phyloP scores from a whole-genome alignment of 805 yeast genomes.

The Ogataea parapolymorpha region DNA sequence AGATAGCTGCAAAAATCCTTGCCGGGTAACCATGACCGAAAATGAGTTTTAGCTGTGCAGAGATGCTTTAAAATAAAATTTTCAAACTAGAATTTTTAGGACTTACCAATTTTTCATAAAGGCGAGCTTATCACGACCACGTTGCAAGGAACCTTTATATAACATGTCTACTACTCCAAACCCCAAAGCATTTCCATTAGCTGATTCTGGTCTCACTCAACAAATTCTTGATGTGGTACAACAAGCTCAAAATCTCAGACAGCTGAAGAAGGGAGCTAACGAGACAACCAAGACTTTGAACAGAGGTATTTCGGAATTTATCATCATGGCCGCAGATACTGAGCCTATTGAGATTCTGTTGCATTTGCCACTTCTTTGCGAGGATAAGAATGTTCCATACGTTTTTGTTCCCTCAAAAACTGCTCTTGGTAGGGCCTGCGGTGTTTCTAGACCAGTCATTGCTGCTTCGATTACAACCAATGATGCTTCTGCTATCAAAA shows the following conservation, averaged over 20 bases:
- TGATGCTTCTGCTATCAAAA: slow-evolving; percentile 96
- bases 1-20: background rate
- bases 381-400: slow-evolving; percentile 99
- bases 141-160: slow-evolving; percentile 51
- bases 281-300: slow-evolving; percentile 98
- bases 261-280: slow-evolving; percentile 98
- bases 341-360: slow-evolving; percentile 98
- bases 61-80: slow-evolving; percentile 1
- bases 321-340: slow-evolving; percentile 99
- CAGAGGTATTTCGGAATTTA: slow-evolving; percentile 99
- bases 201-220: slow-evolving; percentile 92
- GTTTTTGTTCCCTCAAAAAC: slow-evolving; percentile 98
- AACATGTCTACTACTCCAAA: slow-evolving; percentile 83
- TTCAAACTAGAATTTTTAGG: slow-evolving; percentile 8
- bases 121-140: slow-evolving; percentile 36
- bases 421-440: slow-evolving; percentile 99
- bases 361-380: slow-evolving; percentile 96
- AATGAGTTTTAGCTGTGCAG: background rate
- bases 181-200: slow-evolving; percentile 98
- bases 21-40: background rate
- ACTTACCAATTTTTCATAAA: slow-evolving; percentile 15
- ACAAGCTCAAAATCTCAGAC: slow-evolving; percentile 97
- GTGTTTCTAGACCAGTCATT: slow-evolving; percentile 98
- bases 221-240: slow-evolving; percentile 97
- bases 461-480: slow-evolving; percentile 98